phyloP scores from a whole-genome alignment of 495 filamentous ascomycete species.

The Bathelium albidoporum region DNA sequence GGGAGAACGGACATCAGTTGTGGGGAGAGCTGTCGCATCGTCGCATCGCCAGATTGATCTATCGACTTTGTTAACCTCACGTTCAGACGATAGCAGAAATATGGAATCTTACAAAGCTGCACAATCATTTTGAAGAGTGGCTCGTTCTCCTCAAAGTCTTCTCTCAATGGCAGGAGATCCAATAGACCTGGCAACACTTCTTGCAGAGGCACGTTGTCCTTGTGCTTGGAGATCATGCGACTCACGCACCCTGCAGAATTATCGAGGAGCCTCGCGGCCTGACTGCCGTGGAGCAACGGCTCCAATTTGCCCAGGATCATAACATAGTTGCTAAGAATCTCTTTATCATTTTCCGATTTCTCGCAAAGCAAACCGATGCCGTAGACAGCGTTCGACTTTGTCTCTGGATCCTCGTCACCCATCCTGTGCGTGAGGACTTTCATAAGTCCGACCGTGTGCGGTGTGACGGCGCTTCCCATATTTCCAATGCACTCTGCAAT shows the following conservation, averaged over 20 bases:
- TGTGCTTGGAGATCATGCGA: slow-evolving; percentile 81
- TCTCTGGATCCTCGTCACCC: slow-evolving; percentile 80
- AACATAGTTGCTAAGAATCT: slow-evolving; percentile 61
- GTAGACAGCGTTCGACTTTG: slow-evolving; percentile 89
- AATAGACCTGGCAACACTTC: slow-evolving; percentile 76
- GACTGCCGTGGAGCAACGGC: slow-evolving; percentile 60
- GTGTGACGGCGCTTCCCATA: slow-evolving; percentile 70
- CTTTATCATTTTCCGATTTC: slow-evolving; percentile 60
- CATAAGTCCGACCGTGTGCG: slow-evolving; percentile 60
- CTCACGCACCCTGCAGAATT: slow-evolving; percentile 89
- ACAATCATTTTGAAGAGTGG: slow-evolving; percentile 82
- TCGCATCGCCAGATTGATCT: slow-evolving; percentile 68
- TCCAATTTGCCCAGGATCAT: slow-evolving; percentile 76
- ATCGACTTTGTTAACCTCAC: slow-evolving; percentile 16
- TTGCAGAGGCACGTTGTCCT: slow-evolving; percentile 63
- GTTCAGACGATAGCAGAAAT: neutral
- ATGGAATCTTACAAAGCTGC: slow-evolving; percentile 59
- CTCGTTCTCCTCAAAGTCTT: slow-evolving; percentile 94
- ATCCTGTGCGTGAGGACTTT: slow-evolving; percentile 80
- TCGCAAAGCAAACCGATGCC: slow-evolving; percentile 74
- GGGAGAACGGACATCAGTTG: slow-evolving; percentile 71
- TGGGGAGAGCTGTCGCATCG: slow-evolving; percentile 47
- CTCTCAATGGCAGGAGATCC: slow-evolving; percentile 71
- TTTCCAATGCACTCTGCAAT: slow-evolving; percentile 84
- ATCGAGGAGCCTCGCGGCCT: slow-evolving; percentile 62